phyloP scores from a whole-genome alignment of 2,329 filamentous ascomycete species.

The Trichoderma sp. region DNA sequence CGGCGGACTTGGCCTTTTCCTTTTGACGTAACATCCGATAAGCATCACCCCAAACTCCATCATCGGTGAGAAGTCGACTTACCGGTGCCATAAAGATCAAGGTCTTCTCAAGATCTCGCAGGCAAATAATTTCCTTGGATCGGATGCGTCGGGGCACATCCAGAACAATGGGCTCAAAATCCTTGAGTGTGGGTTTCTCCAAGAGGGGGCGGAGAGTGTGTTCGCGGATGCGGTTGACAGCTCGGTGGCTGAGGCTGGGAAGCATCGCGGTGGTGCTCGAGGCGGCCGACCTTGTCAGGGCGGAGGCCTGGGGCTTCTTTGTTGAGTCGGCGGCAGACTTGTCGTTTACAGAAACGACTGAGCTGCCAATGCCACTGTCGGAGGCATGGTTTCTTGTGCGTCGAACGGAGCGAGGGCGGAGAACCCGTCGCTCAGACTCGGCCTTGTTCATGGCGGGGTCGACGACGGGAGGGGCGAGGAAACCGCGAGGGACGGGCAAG shows the following conservation, averaged over 20 bases:
- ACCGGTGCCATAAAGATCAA: conserved; percentile 88
- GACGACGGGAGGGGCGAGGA: conserved; percentile 56
- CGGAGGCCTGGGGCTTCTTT: conserved; percentile 46
- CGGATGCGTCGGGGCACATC: conserved; percentile 77
- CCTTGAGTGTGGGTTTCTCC: conserved; percentile 67
- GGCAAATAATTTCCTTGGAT: conserved; percentile 81
- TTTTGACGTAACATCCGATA: conserved; percentile 68
- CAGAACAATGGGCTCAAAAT: conserved; percentile 76
- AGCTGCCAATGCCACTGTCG: conserved; percentile 86
- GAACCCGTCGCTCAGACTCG: conserved; percentile 46
- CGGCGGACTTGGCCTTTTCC: conserved; percentile 72
- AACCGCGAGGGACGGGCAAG: conserved; percentile 57
- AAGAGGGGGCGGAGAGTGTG: conserved; percentile 76
- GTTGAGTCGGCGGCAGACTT: conserved; percentile 46
- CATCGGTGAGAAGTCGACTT: conserved; percentile 64
- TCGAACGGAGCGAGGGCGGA: conserved; percentile 55
- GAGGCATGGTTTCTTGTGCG: conserved; percentile 67
- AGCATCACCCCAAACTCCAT: conserved; percentile 60
- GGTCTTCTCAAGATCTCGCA: conserved; percentile 92
- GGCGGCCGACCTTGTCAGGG: conserved; percentile 60
- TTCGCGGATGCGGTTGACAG: conserved; percentile 75
- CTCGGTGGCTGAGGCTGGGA: conserved; percentile 63
- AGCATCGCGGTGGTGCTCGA: conserved; percentile 48
- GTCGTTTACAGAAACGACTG: conserved; percentile 62
- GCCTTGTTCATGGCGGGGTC: conserved; percentile 46